Base-by-base conservation (phyloP, 2,329 filamentous ascomycete species). In the Cryphonectria parasitica region DNA sequence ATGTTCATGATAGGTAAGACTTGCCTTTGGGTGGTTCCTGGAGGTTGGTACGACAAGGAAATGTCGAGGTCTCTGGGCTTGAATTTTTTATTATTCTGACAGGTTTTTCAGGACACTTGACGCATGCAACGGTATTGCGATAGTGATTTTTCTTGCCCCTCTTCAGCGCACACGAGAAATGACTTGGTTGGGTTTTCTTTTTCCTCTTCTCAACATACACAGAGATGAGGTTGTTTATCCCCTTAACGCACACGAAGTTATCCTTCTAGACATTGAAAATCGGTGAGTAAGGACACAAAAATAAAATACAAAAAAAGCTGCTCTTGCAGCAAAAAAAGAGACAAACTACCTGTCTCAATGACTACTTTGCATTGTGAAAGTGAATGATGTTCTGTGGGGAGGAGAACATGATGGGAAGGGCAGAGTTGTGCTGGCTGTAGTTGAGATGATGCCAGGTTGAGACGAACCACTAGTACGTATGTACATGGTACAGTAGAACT, bases 241-340 rank as follows among this genome's bases (percentile, higher is more conserved):
- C 10, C 8, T 10, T 39, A 61, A 61, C 17, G 58, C 31, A 61
- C 22, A 61, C 34, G 34, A 25, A 61, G 8, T 22, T 31, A 36
- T 31, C 3, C 2, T 3, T 31, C 15, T 31, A 4, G 2, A 11
- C 54, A 31, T 8, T 52, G 49, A 68, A 68, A 34, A 31, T 31
- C 6, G 43, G 31, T 6, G 64, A 64, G 31, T 67, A 43, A 65
- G 64, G 67, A 58, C 41, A 36, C 54, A 60, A 65, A 69, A 31
- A 73, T 70, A 70, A 69, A 25, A 58, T 56, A 54, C 63, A 71
- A 69, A 65, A 60, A 41, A 8, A 66, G 66, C 43, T 66, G 31
- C 60, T 64, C 31, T 39, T 66, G 39, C 69, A 67, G 56, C 62
- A n/a, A 31, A 64, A 49, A 62, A 61, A 39, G 63, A 67, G 22